These are phyloP conservation scores for Pseudocercospora cruenta DNA, from an alignment of 2,329 filamentous ascomycete genomes.

Conservation along the genomic window DNA sequence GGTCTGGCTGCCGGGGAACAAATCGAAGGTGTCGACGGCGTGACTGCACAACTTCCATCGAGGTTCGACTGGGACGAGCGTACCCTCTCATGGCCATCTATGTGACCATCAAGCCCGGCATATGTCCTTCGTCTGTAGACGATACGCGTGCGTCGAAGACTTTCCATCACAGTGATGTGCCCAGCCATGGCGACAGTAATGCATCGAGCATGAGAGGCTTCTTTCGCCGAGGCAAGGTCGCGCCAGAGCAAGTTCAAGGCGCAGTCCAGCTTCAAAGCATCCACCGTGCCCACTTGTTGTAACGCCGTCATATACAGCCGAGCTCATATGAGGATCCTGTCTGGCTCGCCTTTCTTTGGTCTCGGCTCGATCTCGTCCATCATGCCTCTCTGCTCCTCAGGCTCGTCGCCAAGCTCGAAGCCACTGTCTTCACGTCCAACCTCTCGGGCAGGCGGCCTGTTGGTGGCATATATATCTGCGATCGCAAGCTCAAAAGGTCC, in stretches of 20 bases:
- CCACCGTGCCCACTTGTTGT: neutral
- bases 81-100: too few species aligned
- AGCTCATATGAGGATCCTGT: conserved; percentile 41
- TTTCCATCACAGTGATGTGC: neutral
- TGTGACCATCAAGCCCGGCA: too few species aligned
- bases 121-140: neutral
- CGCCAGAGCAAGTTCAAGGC: too few species aligned
- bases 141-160: neutral
- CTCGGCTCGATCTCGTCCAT: conserved; percentile 38
- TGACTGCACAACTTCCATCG: too few species aligned
- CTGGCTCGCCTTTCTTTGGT: conserved; percentile 40
- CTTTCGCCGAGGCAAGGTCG: neutral
- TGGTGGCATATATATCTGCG: conserved; percentile 88
- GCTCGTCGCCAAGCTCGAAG: conserved; percentile 34
- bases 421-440: conserved; percentile 36
- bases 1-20: neutral
- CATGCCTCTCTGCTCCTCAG: conserved; percentile 30
- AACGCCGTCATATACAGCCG: neutral
- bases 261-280: too few species aligned
- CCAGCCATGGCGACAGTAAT: neutral
- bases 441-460: conserved; percentile 54
- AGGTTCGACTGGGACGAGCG: too few species aligned
- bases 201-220: neutral
- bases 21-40: neutral
- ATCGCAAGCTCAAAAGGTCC: conserved; percentile 88